Evolutionary conservation across 2,329 filamentous ascomycete genomes (phyloP).

Genomic region (Pseudopyricularia javanii): DNA sequence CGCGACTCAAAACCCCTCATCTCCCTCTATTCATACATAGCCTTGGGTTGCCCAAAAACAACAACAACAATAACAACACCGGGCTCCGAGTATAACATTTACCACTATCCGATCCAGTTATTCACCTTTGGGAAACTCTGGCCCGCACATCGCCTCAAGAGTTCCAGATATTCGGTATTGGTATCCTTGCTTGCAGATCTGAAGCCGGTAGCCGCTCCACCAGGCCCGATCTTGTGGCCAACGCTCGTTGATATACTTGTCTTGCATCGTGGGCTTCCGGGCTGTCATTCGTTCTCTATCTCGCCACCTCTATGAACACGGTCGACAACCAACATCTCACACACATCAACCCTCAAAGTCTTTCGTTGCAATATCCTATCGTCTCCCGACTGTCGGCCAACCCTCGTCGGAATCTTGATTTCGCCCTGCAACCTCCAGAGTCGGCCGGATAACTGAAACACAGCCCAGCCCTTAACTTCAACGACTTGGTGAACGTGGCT

Average conservation of each 20-base stretch:
- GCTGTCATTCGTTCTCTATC: neutral
- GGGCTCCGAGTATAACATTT: too few species aligned
- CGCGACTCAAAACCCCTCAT: neutral
- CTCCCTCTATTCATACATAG: neutral
- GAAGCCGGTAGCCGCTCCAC: neutral
- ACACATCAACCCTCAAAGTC: conserved; percentile 3
- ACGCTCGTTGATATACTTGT: neutral
- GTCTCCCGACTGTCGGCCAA: neutral
- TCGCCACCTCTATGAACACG: conserved; percentile 9
- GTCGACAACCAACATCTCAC: conserved; percentile 10
- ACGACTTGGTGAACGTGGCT: neutral
- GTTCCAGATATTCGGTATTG: neutral
- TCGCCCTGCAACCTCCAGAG: neutral
- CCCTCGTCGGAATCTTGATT: neutral
- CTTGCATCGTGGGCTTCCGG: neutral
- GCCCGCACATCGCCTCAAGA: too few species aligned
- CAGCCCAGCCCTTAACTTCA: neutral
- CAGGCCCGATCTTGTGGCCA: neutral
- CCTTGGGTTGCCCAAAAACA: neutral
- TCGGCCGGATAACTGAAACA: neutral
- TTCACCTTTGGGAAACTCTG: too few species aligned
- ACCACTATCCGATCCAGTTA: neutral
- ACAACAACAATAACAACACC: too few species aligned
- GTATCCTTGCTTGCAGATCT: neutral
- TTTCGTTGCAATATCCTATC: neutral